A percentile compares a stretch with the other conserved stretches of the same genome.
These are phyloP conservation scores for Neonectria faginata DNA, from an alignment of 2,329 filamentous ascomycete genomes.

Conservation along the genomic window DNA sequence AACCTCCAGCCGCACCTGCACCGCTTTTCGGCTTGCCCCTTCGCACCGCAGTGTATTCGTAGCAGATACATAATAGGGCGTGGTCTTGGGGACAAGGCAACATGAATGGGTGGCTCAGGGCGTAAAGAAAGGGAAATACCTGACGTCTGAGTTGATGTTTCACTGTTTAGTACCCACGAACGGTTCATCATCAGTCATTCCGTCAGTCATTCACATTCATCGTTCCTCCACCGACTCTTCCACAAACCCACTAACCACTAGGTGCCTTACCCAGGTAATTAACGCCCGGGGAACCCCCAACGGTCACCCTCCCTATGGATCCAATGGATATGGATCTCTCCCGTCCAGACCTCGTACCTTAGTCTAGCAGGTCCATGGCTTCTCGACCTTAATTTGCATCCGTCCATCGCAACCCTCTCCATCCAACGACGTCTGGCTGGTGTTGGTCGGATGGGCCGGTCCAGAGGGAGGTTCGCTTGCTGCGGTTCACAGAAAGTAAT, in stretches of 20 bases:
- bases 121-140: background rate
- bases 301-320: background rate
- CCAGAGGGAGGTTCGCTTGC: conserved; percentile 19
- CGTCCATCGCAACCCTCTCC: conserved; percentile 2
- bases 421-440: background rate
- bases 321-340: background rate
- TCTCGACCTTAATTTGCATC: conserved; percentile 7
- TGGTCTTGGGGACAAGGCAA: background rate
- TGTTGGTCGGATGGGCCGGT: background rate
- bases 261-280: too few relatives aligned
- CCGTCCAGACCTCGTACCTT: background rate
- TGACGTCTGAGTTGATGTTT: background rate
- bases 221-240: conserved; percentile 11
- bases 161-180: background rate
- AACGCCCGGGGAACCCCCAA: background rate
- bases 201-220: background rate
- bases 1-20: background rate
- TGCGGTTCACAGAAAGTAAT: conserved; percentile 13
- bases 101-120: too few relatives aligned
- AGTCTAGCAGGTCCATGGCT: background rate
- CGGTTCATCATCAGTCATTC: conserved; percentile 11
- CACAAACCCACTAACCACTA: background rate
- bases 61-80: background rate
- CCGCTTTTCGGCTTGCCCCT: conserved; percentile 6
- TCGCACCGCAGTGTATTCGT: background rate